These are phyloP conservation scores for Russula sp. DNA, from an alignment of 768 basidiomycete species.

Conservation along the genomic window DNA sequence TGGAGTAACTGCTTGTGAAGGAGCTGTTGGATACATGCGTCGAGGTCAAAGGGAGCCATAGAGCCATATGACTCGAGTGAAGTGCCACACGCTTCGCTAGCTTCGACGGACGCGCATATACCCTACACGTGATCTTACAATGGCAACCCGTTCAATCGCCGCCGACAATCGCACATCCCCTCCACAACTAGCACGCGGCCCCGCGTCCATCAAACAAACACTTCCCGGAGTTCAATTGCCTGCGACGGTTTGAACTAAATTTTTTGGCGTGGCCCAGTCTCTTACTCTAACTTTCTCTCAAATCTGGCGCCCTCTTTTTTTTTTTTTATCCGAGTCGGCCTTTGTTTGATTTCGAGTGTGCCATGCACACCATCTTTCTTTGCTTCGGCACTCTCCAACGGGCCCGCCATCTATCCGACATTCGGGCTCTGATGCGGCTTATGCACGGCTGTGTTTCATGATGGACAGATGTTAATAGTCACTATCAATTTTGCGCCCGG, in stretches of 20 bases:
- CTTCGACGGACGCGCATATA: neutral
- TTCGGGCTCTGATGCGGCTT: slow-evolving; percentile 16
- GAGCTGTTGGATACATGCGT: slow-evolving; percentile 91
- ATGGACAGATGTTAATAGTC: neutral
- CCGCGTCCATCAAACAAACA: neutral
- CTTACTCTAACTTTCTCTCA: neutral
- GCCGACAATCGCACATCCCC: neutral
- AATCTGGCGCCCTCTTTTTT: neutral
- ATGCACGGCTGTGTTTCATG: slow-evolving; percentile 2
- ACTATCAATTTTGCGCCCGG: neutral
- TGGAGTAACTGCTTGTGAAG: slow-evolving; percentile 91
- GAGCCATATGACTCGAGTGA: slow-evolving; percentile 21
- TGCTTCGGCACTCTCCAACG: neutral
- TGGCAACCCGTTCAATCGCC: neutral
- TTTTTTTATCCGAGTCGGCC: neutral
- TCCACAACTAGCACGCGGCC: neutral
- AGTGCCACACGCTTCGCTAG: slow-evolving; percentile 4
- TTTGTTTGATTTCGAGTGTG: neutral
- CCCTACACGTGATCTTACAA: slow-evolving; percentile 5
- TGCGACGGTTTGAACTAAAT: neutral
- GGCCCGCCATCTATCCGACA: slow-evolving; percentile 6
- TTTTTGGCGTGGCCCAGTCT: neutral
- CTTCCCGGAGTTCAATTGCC: neutral
- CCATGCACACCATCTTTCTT: neutral
- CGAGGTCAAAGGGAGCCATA: slow-evolving; percentile 82